Evolutionary conservation across 768 basidiomycete genomes (phyloP).

Genomic region (Rhizopogon roseolus): DNA sequence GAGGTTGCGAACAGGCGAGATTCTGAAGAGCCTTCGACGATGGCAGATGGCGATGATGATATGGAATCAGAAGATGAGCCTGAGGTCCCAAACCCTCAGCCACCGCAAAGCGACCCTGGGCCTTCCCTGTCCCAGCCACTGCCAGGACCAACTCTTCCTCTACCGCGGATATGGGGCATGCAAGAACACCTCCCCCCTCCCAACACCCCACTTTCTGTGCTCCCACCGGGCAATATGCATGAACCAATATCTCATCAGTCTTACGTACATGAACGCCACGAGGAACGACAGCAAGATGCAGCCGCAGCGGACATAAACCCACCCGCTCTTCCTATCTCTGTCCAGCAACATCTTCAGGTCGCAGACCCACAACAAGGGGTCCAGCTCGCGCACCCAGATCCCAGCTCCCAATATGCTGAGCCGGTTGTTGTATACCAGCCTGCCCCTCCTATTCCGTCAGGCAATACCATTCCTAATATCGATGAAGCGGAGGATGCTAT

Average conservation of each 20-base stretch:
- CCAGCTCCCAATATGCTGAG: constrained; percentile 19
- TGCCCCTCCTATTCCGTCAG: constrained; percentile 26
- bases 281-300: constrained; percentile 22
- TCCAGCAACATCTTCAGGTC: constrained; percentile 22
- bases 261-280: constrained; percentile 18
- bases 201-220: constrained; percentile 27
- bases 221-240: constrained; percentile 22
- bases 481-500: constrained; percentile 50
- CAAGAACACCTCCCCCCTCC: constrained; percentile 23
- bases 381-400: constrained; percentile 23
- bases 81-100: constrained; percentile 22
- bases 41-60: constrained; percentile 29
- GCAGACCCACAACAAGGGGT: constrained; percentile 22
- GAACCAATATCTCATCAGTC: constrained; percentile 24
- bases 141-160: constrained; percentile 22
- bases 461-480: constrained; percentile 32
- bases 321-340: constrained; percentile 22
- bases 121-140: constrained; percentile 25
- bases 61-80: constrained; percentile 33
- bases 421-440: constrained; percentile 29
- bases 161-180: constrained; percentile 29
- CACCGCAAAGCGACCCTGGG: constrained; percentile 20
- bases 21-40: constrained; percentile 12
- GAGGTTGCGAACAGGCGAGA: constrained; percentile 23
- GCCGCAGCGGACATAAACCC: constrained; percentile 22